Conservation (phyloP, 2,329 filamentous ascomycete species). For the Cercospora beticola region DNA sequence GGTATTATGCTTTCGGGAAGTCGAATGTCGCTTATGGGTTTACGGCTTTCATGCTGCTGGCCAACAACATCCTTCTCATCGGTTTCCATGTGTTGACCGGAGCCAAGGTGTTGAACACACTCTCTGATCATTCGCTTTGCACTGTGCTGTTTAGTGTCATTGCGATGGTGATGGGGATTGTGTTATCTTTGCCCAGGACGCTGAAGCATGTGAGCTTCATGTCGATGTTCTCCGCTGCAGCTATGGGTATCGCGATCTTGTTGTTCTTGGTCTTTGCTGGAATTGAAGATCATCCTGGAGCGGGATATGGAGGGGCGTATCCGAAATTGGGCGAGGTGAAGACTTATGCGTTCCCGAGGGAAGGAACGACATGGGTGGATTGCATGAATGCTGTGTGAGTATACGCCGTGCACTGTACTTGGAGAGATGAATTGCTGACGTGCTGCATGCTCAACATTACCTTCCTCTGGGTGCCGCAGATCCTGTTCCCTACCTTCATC, state of each 20-base stretch:
- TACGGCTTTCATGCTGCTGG: constrained; percentile 50
- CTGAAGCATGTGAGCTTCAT: constrained; percentile 52
- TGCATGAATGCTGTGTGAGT: constrained; percentile 50
- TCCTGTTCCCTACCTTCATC: constrained; percentile 55
- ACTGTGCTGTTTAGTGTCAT: constrained; percentile 53
- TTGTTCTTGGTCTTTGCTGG: constrained; percentile 53
- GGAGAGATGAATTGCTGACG: not conserved
- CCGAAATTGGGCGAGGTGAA: constrained; percentile 46
- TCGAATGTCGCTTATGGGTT: constrained; percentile 48
- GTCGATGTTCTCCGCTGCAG: constrained; percentile 52
- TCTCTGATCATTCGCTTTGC: constrained; percentile 51
- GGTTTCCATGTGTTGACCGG: constrained; percentile 54
- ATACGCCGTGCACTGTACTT: not conserved
- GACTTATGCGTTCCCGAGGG: constrained; percentile 51
- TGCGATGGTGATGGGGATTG: constrained; percentile 47
- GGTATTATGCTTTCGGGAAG: constrained; percentile 50
- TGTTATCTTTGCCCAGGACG: constrained; percentile 49
- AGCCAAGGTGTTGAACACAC: constrained; percentile 51
- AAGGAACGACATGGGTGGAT: constrained; percentile 49
- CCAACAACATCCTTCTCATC: constrained; percentile 54
- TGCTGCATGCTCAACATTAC: constrained; percentile 40
- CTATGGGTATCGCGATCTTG: constrained; percentile 51
- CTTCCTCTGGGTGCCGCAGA: constrained; percentile 54
- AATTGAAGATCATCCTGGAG: constrained; percentile 46
- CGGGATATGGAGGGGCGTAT: constrained; percentile 50